Conservation (phyloP, 495 filamentous ascomycete species). For the Thozetella sp. region DNA sequence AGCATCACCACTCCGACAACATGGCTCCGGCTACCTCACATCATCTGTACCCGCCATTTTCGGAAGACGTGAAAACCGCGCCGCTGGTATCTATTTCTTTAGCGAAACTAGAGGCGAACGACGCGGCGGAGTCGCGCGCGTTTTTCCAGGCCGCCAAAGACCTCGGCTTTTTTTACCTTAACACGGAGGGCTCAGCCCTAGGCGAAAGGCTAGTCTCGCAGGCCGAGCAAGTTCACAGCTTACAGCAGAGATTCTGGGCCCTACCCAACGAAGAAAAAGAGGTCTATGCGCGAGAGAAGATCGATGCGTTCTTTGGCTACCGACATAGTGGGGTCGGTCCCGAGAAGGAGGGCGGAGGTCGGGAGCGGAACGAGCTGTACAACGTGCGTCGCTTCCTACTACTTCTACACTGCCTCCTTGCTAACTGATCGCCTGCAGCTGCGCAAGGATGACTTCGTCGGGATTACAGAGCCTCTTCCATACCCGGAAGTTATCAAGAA, state of each 20-base stretch:
- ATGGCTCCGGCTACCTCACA: slow-evolving; percentile 6
- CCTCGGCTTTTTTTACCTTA: slow-evolving; percentile 62
- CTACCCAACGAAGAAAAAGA: slow-evolving; percentile 47
- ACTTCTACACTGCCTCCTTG: background rate
- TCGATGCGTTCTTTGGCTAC: slow-evolving; percentile 48
- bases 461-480: slow-evolving; percentile 37
- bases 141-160: slow-evolving; percentile 49
- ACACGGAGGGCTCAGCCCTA: slow-evolving; percentile 37
- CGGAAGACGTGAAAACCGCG: slow-evolving; percentile 52
- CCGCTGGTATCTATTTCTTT: slow-evolving; percentile 57
- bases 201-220: slow-evolving; percentile 38
- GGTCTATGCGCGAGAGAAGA: slow-evolving; percentile 43
- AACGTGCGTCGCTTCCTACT: slow-evolving; percentile 37
- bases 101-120: slow-evolving; percentile 40
- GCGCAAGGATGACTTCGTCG: slow-evolving; percentile 55
- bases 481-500: slow-evolving; percentile 38
- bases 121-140: slow-evolving; percentile 37
- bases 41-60: slow-evolving; percentile 49
- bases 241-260: slow-evolving; percentile 44
- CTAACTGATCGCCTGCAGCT: slow-evolving; percentile 23
- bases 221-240: slow-evolving; percentile 42
- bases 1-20: no score
- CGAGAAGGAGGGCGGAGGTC: slow-evolving; percentile 49
- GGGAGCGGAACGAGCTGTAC: slow-evolving; percentile 56
- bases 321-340: slow-evolving; percentile 34